Evolutionary conservation across 2,329 filamentous ascomycete genomes (phyloP).

Genomic region (Teratosphaeria viscida): DNA sequence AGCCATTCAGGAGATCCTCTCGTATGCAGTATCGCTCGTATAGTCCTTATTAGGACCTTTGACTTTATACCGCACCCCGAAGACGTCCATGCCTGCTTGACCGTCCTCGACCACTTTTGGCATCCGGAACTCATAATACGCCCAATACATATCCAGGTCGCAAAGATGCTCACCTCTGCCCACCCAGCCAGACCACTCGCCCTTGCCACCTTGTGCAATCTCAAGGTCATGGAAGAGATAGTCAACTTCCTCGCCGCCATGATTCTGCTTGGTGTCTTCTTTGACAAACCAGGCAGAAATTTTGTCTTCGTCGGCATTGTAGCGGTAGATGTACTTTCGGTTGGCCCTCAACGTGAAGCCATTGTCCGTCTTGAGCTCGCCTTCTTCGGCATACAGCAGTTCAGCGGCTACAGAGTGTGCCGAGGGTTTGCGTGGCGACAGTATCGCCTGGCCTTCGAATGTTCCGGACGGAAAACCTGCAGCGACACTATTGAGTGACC

Average conservation of each 20-base stretch:
- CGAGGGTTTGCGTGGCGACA: slow-evolving; percentile 21
- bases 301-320: slow-evolving; percentile 50
- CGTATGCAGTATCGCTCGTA: slow-evolving; percentile 27
- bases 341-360: slow-evolving; percentile 47
- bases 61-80: slow-evolving; percentile 27
- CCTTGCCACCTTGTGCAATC: slow-evolving; percentile 49
- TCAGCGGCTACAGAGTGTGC: slow-evolving; percentile 20
- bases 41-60: slow-evolving; percentile 30
- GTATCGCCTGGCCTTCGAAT: slow-evolving; percentile 26
- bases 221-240: slow-evolving; percentile 68
- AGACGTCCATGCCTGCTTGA: slow-evolving; percentile 20
- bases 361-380: slow-evolving; percentile 27
- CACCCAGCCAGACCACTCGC: slow-evolving; percentile 44
- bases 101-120: slow-evolving; percentile 15
- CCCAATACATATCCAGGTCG: slow-evolving; percentile 60
- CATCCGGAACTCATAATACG: slow-evolving; percentile 54
- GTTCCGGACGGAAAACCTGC: slow-evolving; percentile 26
- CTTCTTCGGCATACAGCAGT: slow-evolving; percentile 26
- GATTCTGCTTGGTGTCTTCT: slow-evolving; percentile 45
- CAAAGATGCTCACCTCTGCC: slow-evolving; percentile 62
- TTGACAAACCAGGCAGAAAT: slow-evolving; percentile 68
- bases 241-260: slow-evolving; percentile 42
- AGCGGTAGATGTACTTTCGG: slow-evolving; percentile 63
- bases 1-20: slow-evolving; percentile 6
- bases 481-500: slow-evolving; percentile 22